phyloP scores from a whole-genome alignment of 164 flowering plant species.

The Vitis labrusca region DNA sequence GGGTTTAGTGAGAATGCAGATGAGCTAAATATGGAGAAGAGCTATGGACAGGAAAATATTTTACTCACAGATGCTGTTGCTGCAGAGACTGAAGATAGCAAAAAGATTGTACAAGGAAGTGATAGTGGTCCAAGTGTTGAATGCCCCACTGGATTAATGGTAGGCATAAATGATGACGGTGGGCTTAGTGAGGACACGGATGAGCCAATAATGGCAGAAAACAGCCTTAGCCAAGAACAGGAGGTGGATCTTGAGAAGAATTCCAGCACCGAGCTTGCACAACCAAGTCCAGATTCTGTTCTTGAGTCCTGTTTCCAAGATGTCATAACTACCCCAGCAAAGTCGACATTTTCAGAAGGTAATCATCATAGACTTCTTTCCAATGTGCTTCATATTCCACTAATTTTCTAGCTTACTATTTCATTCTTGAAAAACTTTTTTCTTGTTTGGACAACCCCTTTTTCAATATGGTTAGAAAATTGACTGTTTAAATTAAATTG shows the following conservation, averaged over 20 bases:
- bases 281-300: conserved; percentile 11
- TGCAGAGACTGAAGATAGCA: too few species aligned
- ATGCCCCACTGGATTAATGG: neutral
- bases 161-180: neutral
- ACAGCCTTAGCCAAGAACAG: neutral
- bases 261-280: conserved; percentile 1
- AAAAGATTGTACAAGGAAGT: neutral
- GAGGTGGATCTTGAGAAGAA: neutral
- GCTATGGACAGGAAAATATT: too few species aligned
- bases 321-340: neutral
- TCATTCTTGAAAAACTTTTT: too few species aligned
- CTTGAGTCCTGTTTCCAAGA: conserved; percentile 6
- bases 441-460: neutral
- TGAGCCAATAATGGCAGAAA: neutral
- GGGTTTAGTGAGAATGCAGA: too few species aligned
- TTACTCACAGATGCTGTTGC: too few species aligned
- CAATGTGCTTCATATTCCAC: neutral
- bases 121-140: neutral
- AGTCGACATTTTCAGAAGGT: conserved; percentile 19
- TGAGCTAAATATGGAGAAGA: too few species aligned
- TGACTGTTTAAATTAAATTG: neutral
- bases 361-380: neutral
- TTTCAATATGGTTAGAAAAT: neutral
- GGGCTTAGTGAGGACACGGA: neutral
- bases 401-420: neutral